A percentile compares a stretch with the other conserved stretches of the same genome.
These are phyloP conservation scores for Actinomortierella ambigua DNA, from an alignment of 371 early-diverging fungal species.

Conservation along the genomic window DNA sequence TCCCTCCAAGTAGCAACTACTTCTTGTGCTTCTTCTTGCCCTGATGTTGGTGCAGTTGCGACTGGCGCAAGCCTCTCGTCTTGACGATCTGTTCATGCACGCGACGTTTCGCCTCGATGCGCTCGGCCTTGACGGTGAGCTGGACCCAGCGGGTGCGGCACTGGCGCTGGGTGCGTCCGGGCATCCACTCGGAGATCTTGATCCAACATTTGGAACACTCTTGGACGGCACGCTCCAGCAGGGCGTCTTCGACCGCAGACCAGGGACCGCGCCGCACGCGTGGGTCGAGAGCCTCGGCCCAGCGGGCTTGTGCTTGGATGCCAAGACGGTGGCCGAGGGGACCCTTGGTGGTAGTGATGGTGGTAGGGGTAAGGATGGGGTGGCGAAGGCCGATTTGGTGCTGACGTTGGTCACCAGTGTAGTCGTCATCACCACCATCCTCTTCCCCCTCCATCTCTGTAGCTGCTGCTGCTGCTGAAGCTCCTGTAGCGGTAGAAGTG, in stretches of 20 bases:
- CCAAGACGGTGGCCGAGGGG: slow-evolving; percentile 65
- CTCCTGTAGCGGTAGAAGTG: too few relatives aligned
- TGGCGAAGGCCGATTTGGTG: not conserved
- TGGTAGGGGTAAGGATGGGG: slow-evolving; percentile 43
- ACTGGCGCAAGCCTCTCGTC: too few relatives aligned
- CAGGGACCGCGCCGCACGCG: slow-evolving; percentile 71
- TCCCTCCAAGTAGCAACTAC: too few relatives aligned
- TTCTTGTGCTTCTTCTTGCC: not conserved
- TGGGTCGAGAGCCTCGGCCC: slow-evolving; percentile 78
- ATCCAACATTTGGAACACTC: slow-evolving; percentile 71
- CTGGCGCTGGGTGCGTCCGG: slow-evolving; percentile 74
- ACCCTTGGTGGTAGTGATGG: slow-evolving; percentile 60
- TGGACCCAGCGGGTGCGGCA: slow-evolving; percentile 77
- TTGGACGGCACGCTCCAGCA: slow-evolving; percentile 57
- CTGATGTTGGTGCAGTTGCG: too few relatives aligned
- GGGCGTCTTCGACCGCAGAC: slow-evolving; percentile 64
- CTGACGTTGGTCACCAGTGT: too few relatives aligned
- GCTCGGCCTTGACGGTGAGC: slow-evolving; percentile 49
- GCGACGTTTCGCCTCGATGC: too few relatives aligned
- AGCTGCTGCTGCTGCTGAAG: too few relatives aligned
- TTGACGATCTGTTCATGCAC: too few relatives aligned
- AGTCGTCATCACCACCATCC: too few relatives aligned
- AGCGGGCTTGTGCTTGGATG: slow-evolving; percentile 77
- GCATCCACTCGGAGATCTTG: slow-evolving; percentile 69
- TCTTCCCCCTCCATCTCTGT: too few relatives aligned